Evolutionary conservation across 2,329 filamentous ascomycete genomes (phyloP).

Genomic region (Monilinia fructicola): DNA sequence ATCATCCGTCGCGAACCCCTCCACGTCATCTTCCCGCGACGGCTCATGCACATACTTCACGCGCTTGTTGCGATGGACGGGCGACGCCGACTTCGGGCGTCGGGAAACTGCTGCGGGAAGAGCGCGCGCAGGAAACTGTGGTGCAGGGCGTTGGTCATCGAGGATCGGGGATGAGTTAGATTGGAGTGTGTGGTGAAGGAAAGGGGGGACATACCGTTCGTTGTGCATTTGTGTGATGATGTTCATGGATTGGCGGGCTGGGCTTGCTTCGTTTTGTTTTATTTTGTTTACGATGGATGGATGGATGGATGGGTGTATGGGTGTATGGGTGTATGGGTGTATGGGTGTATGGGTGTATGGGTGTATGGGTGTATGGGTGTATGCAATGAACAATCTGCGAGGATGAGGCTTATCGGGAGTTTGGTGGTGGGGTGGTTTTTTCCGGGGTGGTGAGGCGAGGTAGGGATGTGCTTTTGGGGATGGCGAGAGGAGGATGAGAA

Average conservation of each 20-base stretch:
- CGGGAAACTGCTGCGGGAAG: constrained; percentile 18
- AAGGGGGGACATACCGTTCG: constrained; percentile 7
- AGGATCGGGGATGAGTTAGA: not conserved
- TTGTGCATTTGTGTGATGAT: not conserved
- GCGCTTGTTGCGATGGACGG: constrained; percentile 12
- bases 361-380: not conserved
- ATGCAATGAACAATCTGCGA: not conserved
- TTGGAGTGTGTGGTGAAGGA: not conserved
- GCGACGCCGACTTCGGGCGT: not conserved
- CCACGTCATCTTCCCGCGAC: not conserved
- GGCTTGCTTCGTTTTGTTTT: no score
- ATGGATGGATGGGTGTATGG: not conserved
- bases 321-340: not conserved
- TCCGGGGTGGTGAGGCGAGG: not conserved
- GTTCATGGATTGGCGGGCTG: not conserved
- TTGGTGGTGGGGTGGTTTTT: not conserved
- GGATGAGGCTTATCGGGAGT: not conserved
- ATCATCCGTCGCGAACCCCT: not conserved
- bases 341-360: constrained; percentile 1
- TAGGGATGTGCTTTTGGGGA: not conserved
- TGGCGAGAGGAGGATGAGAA: no score
- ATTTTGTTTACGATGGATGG: no score
- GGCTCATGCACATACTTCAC: constrained; percentile 10
- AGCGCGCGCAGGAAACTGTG: constrained; percentile 20
- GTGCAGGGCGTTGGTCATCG: constrained; percentile 15